Base-by-base conservation (phyloP, 2,329 filamentous ascomycete species). In the Calonectria leucothoes region DNA sequence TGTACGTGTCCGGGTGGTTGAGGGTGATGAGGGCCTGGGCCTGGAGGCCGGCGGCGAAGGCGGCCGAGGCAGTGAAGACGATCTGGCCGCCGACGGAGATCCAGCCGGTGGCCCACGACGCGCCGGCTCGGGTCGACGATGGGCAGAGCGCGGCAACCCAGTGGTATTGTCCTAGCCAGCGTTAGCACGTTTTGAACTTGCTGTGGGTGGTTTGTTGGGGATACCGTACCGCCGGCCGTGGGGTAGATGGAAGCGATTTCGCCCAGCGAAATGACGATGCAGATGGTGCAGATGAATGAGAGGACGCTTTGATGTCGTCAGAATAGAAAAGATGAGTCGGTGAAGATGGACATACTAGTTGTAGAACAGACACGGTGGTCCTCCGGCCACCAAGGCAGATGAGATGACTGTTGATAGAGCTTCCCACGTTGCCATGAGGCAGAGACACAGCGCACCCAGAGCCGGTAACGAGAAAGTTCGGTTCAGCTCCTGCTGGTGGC, bases 71-170 rank as follows among this genome's bases (percentile, higher is more conserved):
- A n/a, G 86, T 86, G 3, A 88, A 74, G 1, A 88, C 83, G 4
- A 86, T 82, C 57, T 88, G 86, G 0, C 87, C 87, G 17, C 86
- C 87, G 29, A 88, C 82, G 1, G 84, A 86, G 39, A 88, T 86
- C 85, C 86, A 88, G 74, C 84, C 84, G 1, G 84, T 86, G 4
- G 70, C 66, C 65, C 64, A 79, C 1, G 76, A 70, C 12, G 74
- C 74, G 14, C 66, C 39, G 2, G 59, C 31, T 23, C 76, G 68
- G 7, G 39, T 69, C 11, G 65, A 59, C 1, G 33, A 8, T 17
- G 77, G 77, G 57, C 66, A 73, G 1, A 88, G 80, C 6, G 82
- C 84, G 0, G 86, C 83, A 7, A 87, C 85, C 86, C 86, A 88
- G 77, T 87, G 85, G 52, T 88, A 87, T 78, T 87, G 86, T 11